Conservation (phyloP, 768 basidiomycete species). For the Cystofilobasidium bisporidii region DNA sequence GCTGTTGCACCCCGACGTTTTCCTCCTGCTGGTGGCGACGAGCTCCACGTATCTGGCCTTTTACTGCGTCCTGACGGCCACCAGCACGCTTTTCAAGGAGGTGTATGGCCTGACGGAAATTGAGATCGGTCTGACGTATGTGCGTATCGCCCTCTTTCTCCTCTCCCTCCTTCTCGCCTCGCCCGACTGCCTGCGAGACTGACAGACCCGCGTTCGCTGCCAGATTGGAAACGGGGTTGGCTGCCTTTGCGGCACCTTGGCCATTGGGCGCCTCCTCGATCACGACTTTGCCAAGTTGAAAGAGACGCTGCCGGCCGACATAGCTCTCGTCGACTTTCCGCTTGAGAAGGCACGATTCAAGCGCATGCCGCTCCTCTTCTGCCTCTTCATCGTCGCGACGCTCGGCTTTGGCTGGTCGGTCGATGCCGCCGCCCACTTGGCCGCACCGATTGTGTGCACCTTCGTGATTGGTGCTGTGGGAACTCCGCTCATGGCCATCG, state of each 20-base stretch:
- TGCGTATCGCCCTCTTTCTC: too few relatives aligned
- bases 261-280: conserved; percentile 58
- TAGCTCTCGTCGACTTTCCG: conserved; percentile 31
- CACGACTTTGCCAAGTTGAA: conserved; percentile 51
- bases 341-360: conserved; percentile 31
- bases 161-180: too few relatives aligned
- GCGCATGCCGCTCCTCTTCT: conserved; percentile 30
- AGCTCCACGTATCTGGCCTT: conserved; percentile 40
- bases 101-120: conserved; percentile 56
- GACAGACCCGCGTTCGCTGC: too few relatives aligned
- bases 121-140: conserved; percentile 65
- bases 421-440: conserved; percentile 33
- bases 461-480: conserved; percentile 34
- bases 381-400: not conserved
- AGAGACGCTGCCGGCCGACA: conserved; percentile 30
- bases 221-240: conserved; percentile 67
- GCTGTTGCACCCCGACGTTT: conserved; percentile 37
- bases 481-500: conserved; percentile 14
- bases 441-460: conserved; percentile 36
- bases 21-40: conserved; percentile 34
- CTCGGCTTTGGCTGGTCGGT: conserved; percentile 39
- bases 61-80: conserved; percentile 53
- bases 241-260: conserved; percentile 52
- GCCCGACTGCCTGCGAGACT: too few relatives aligned
- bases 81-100: conserved; percentile 53